Base-by-base conservation (phyloP, 192 early-diverging fungal species). In the Coemansia sp. region DNA sequence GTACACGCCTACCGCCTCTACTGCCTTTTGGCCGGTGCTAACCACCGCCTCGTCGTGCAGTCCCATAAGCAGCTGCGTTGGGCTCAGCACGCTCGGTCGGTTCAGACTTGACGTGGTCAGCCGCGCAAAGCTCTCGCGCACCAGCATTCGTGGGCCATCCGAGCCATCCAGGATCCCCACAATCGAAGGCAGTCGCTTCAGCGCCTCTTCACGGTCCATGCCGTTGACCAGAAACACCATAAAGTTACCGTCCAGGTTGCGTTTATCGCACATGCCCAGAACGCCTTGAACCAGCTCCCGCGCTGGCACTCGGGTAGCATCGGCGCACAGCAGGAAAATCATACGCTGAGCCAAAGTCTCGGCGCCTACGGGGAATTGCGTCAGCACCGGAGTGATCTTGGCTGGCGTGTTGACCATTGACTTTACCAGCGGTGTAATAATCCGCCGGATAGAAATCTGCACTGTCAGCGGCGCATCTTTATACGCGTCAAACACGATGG, bases 11-110 rank as follows among this genome's bases (percentile, higher is more conserved):
- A 77, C 55, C 5, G 74, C 74, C 6, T 63, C 64, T 17, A 52
- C 52, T 0, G 68, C 65, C 21, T 64, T 56, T 16, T 49, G 35
- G 3, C 43, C 17, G 26, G 35, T 38, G 7, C 0, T 56, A 27
- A n/a, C 58, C 14, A 39, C 51, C 17, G 56, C 54, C 14, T 48
- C 53, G 52, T 56, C 63, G 57, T 81, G 78, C 59, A 81, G 53
- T 17, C 62, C 65, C n/a, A 81, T 22, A 27, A 81, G 58, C 43
- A 81, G 61, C 52, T 81, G 68, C 14, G 69, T 75, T n/a, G 78
- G 78, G 26, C 78, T 81, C 51, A 81, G 51, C 48, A 71, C 45
- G 59, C 78, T 75, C 19, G 78, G 69, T 1, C 66, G 69, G 5
- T 69, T 65, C 4, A 55, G 31, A 22, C 54, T 68, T 39, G 78